Evolutionary conservation across 805 yeast species (phyloP), one percentile per base, ranked within the genome.

Genomic region (Cyberlindnera subsufficiens): DNA sequence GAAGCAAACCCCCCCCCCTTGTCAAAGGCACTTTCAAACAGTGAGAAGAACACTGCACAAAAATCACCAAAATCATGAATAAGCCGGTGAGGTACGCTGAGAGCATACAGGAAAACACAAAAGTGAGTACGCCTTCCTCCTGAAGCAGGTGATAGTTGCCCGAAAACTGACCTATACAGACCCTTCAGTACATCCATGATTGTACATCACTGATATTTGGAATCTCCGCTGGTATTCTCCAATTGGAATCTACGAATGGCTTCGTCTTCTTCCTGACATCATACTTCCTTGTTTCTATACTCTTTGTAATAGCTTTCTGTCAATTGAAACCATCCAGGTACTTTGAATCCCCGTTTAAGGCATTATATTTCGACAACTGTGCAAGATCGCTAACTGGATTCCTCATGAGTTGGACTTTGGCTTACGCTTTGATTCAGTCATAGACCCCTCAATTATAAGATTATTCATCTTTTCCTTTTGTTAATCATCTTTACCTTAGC

Each of bases 401-500:
- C 39, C 32, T 56, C 27, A 55, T 49, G 48, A 45, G 43, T 30
- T 53, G 56, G 61, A 55, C 59, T 14, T 40, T 56, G 32, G 47
- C 51, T 15, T 56, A 54, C 45, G 58, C 59, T 0, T 43, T 56
- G 43, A 54, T 56, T 7, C 58, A 56, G 37, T 48, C 51, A 35
- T 52, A 30, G 14, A 8, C 10, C 3, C 20, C 18, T 30, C 6
- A 27, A 18, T 30, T 30, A 14, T 20, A 9, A 9, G n/a, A 18
- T n/a, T 29, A 10, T 19, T 35, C 20, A 35, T 11, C 15, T 32
- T 20, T 16, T 37, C 31, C 8, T 32, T 6, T 32, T 42, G 41
- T 37, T 43, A 16, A 38, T 22, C 40, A 54, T 51, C 43, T 44
- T 49, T 1, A 43, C 47, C 30, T 49, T 41, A 0, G 89, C 89